phyloP scores from a whole-genome alignment of 1,284 basidiomycete genomes.

The Marasmius oreades region DNA sequence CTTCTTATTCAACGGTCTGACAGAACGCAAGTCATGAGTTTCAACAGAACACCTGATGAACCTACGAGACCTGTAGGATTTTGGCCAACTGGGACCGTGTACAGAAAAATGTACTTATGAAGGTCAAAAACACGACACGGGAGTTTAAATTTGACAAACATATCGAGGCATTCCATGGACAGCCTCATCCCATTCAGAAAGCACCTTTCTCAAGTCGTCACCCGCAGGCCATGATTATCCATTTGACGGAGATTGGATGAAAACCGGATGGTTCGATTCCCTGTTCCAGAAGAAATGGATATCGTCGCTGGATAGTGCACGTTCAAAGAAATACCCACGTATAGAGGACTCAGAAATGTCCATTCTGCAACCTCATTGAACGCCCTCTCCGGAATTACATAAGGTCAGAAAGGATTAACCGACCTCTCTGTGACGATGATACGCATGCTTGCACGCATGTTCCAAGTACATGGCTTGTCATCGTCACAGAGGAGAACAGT shows the following conservation, averaged over 20 bases:
- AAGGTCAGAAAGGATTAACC: conserved; percentile 51
- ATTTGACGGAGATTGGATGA: conserved; percentile 57
- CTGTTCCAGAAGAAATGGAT: conserved; percentile 1
- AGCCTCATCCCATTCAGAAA: conserved; percentile 66
- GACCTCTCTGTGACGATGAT: no score
- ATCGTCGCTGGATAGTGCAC: not conserved
- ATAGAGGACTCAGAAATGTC: conserved; percentile 61
- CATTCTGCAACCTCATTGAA: conserved; percentile 69
- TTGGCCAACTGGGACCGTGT: conserved; percentile 73
- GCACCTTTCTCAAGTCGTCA: conserved; percentile 54
- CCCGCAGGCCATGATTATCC: conserved; percentile 73
- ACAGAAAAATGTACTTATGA: conserved; percentile 46
- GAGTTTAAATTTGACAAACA: conserved; percentile 15
- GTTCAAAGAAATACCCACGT: conserved; percentile 13
- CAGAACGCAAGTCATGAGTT: conserved; percentile 47
- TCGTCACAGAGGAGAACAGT: no score
- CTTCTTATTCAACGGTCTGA: conserved; percentile 46
- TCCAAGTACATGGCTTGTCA: no score
- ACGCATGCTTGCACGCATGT: no score
- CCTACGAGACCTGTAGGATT: conserved; percentile 77
- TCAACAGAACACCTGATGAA: conserved; percentile 7
- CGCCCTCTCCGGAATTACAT: conserved; percentile 73
- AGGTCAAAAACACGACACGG: not conserved
- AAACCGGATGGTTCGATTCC: conserved; percentile 45
- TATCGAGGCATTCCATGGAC: conserved; percentile 50